Base-by-base conservation (phyloP, 495 filamentous ascomycete species). In the Hypoxylon rickii region DNA sequence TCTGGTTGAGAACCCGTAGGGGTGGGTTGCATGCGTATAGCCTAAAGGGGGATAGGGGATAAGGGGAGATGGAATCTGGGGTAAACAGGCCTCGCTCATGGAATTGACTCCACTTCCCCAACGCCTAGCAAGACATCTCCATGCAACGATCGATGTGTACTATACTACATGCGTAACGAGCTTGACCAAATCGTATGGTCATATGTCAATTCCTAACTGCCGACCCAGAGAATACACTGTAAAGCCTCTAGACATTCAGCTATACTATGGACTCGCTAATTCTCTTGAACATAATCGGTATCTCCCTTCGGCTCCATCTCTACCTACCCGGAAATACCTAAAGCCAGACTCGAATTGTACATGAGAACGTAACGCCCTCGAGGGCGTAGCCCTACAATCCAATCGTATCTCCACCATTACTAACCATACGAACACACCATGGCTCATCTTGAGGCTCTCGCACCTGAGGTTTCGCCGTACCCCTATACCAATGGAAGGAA, bases 401-500 rank as follows among this genome's bases (percentile, higher is more conserved):
- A 57, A 62, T 47, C 49, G 29, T 19, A 51, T 51, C 8, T 12
- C 34, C 18, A 34, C 19, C 40, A 39, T 41, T 45, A 61, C 10
- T 38, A 42, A 54, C 37, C 26, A 45, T 3, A 24, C 40, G n/a
- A 21, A 1, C 6, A 21, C 15, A 41, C 24, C 33, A 79, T 78
- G 76, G 76, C 74, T 18, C 76, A 77, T 62, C 64, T 77, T 22
- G 74, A 73, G 61, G 68, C 71, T 36, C 61, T 79, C 29, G 70
- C 67, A 12, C 63, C 72, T 7, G 67, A 67, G n/a, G 55, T 70
- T 21, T 63, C 73, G 44, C 52, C 65, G 33, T 65, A 67, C 17
- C 65, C 65, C 16, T 77, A 78, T 55, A 41, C 51, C 55, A 48
- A 67, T 48, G 67, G 68, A 29, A 66, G 53, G 16, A 70, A 71